These are phyloP conservation scores for Magnolia sinica DNA, from an alignment of 164 flowering plant genomes.

Conservation along the genomic window DNA sequence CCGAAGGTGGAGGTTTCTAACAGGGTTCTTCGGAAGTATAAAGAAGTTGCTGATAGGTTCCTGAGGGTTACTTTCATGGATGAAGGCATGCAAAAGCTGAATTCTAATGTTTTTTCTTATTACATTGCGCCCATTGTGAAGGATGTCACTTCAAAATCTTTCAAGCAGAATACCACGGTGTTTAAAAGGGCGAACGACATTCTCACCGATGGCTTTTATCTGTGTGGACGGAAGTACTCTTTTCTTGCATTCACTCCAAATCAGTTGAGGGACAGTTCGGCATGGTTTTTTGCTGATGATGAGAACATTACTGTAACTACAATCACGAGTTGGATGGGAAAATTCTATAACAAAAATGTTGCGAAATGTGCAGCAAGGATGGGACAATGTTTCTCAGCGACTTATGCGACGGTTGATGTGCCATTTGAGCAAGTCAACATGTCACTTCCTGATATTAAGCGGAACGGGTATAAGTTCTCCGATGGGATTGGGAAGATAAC, in stretches of 20 bases:
- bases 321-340: constrained; percentile 82
- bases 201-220: constrained; percentile 53
- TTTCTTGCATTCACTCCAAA: constrained; percentile 92
- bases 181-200: constrained; percentile 58
- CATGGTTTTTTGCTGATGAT: constrained; percentile 93
- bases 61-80: constrained; percentile 94
- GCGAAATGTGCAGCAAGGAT: constrained; percentile 97
- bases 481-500: constrained; percentile 92
- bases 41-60: constrained; percentile 63
- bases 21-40: constrained; percentile 75
- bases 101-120: constrained; percentile 42
- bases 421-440: constrained; percentile 46
- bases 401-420: constrained; percentile 86
- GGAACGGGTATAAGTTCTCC: constrained; percentile 71
- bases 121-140: constrained; percentile 65
- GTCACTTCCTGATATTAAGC: constrained; percentile 57
- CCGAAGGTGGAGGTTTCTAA: constrained; percentile 92
- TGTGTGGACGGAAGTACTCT: constrained; percentile 77
- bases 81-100: constrained; percentile 75
- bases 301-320: constrained; percentile 20
- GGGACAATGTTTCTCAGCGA: constrained; percentile 96
- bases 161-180: constrained; percentile 55
- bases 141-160: constrained; percentile 42
- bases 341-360: constrained; percentile 49
- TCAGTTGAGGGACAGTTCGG: constrained; percentile 87